These are phyloP conservation scores for Pseudofabraea citricarpa DNA, from an alignment of 2,329 filamentous ascomycete species.

Conservation along the genomic window DNA sequence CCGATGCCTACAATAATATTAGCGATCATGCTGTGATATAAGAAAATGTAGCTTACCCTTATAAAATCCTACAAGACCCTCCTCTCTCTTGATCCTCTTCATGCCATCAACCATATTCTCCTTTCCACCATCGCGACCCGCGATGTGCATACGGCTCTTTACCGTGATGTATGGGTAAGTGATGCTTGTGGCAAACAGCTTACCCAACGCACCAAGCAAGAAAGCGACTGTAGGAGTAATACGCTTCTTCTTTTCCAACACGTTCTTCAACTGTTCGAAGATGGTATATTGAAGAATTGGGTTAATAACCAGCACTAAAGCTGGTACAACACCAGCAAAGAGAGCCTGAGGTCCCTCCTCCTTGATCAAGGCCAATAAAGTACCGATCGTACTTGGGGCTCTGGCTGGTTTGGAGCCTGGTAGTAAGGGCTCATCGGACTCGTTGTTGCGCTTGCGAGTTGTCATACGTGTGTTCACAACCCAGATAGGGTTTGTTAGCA, in stretches of 20 bases:
- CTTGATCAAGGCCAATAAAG: conserved; percentile 71
- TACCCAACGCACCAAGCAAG: conserved; percentile 85
- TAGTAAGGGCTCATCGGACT: conserved; percentile 37
- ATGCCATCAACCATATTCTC: conserved; percentile 78
- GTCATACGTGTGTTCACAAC: conserved; percentile 99
- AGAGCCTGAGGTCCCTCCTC: conserved; percentile 82
- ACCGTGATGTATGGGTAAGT: conserved; percentile 99
- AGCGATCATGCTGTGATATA: background rate
- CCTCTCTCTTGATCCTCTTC: conserved; percentile 74
- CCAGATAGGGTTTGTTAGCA: conserved; percentile 98
- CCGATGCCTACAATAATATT: conserved; percentile 65
- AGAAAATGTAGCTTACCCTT: conserved; percentile 61
- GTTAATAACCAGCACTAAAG: conserved; percentile 92
- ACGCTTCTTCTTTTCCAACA: conserved; percentile 67
- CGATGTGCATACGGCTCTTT: conserved; percentile 96
- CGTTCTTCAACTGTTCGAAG: conserved; percentile 96
- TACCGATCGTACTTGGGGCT: conserved; percentile 71
- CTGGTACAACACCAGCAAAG: conserved; percentile 89
- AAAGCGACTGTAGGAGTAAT: conserved; percentile 87
- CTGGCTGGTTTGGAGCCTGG: conserved; percentile 40
- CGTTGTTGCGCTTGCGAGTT: conserved; percentile 62
- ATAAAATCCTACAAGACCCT: conserved; percentile 90
- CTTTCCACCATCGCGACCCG: conserved; percentile 67
- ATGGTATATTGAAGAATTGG: conserved; percentile 98
- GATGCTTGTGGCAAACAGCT: conserved; percentile 87